phyloP scores from a whole-genome alignment of 352 stramenopile genomes.

The Phytophthora pseudosyringae region DNA sequence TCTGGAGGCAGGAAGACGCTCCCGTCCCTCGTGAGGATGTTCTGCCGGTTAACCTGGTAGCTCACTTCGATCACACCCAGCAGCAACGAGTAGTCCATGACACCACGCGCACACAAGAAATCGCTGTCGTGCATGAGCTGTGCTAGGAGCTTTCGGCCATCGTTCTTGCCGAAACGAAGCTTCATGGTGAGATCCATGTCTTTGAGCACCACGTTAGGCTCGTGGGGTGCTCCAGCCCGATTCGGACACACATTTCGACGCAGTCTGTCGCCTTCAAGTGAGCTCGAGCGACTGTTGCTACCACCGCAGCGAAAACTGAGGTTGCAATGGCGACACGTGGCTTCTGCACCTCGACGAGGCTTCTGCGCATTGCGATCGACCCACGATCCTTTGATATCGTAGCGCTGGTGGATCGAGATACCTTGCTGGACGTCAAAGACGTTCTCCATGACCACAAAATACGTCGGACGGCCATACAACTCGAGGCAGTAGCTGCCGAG shows the following conservation, averaged over 20 bases:
- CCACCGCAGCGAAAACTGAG: slow-evolving; percentile 65
- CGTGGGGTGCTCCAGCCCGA: slow-evolving; percentile 56
- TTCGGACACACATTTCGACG: slow-evolving; percentile 67
- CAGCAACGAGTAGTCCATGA: slow-evolving; percentile 90
- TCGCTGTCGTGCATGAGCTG: slow-evolving; percentile 76
- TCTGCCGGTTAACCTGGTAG: slow-evolving; percentile 76
- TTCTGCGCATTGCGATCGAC: slow-evolving; percentile 80
- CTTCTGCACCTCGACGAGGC: slow-evolving; percentile 55
- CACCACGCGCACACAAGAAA: slow-evolving; percentile 69
- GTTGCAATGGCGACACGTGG: slow-evolving; percentile 75
- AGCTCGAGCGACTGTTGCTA: slow-evolving; percentile 22
- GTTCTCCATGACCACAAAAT: slow-evolving; percentile 92
- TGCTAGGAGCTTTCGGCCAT: slow-evolving; percentile 50
- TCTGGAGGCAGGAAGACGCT: slow-evolving; percentile 53
- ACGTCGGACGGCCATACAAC: slow-evolving; percentile 72
- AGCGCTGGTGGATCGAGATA: slow-evolving; percentile 80
- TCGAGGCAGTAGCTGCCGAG: slow-evolving; percentile 83
- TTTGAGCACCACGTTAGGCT: slow-evolving; percentile 80
- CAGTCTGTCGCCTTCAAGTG: slow-evolving; percentile 13
- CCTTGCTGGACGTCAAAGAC: slow-evolving; percentile 85
- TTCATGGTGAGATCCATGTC: slow-evolving; percentile 87
- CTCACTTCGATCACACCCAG: slow-evolving; percentile 81
- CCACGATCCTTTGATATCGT: slow-evolving; percentile 91
- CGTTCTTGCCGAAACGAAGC: slow-evolving; percentile 57
- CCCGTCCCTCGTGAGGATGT: slow-evolving; percentile 67